phyloP scores from a whole-genome alignment of 352 stramenopile species.

The Phytophthora colocasiae region DNA sequence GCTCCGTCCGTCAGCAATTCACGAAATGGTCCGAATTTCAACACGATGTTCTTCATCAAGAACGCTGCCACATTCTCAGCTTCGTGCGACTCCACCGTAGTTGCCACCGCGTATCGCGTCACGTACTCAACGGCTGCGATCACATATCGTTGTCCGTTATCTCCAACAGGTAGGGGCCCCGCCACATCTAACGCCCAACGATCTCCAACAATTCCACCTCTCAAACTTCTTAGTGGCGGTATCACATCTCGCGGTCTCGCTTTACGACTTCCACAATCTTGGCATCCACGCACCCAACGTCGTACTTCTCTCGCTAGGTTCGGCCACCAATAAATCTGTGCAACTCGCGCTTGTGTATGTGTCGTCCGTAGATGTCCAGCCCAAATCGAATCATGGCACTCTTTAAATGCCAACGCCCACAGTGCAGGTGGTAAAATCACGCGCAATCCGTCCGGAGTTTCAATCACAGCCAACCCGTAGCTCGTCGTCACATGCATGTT shows the following conservation, averaged over 20 bases:
- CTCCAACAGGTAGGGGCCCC: neutral
- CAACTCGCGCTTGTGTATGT: neutral
- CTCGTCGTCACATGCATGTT: neutral
- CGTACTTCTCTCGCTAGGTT: neutral
- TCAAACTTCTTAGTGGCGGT: slow-evolving; percentile 1
- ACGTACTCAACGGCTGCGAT: neutral
- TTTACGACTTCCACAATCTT: neutral
- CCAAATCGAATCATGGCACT: neutral
- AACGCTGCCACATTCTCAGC: neutral
- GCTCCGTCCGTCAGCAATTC: neutral
- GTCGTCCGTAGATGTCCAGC: neutral
- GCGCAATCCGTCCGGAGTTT: neutral
- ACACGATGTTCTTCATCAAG: neutral
- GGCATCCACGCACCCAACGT: neutral
- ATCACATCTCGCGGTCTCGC: slow-evolving; percentile 1
- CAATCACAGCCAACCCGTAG: neutral
- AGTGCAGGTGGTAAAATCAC: neutral
- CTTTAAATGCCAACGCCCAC: neutral
- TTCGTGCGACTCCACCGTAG: neutral
- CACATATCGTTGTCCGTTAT: neutral
- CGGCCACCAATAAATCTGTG: neutral
- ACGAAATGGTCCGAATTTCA: neutral
- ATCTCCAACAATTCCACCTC: neutral
- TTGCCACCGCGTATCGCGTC: neutral
- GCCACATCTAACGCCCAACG: neutral